These are phyloP conservation scores for Pythium volutum DNA, from an alignment of 352 stramenopile species.

Conservation along the genomic window DNA sequence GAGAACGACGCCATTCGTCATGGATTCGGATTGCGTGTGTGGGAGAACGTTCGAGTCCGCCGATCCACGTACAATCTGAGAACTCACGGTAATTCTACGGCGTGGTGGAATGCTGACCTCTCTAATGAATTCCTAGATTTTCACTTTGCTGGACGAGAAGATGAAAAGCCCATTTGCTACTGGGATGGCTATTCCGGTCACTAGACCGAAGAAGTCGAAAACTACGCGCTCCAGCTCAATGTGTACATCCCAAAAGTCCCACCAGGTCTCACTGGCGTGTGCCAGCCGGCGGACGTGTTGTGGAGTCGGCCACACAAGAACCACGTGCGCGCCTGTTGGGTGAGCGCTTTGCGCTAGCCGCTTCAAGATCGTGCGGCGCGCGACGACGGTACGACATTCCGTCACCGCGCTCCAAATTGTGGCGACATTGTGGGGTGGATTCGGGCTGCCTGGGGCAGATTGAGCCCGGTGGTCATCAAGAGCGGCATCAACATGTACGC, in stretches of 20 bases:
- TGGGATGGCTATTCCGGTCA: constrained; percentile 15
- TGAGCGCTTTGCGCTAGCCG: too few species aligned
- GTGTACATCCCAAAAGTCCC: constrained; percentile 4
- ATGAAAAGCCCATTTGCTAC: constrained; percentile 10
- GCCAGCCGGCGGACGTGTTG: constrained; percentile 10
- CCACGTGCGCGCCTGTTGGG: too few species aligned
- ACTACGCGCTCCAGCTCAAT: constrained; percentile 2
- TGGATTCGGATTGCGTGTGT: constrained; percentile 27
- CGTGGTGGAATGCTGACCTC: constrained; percentile 32
- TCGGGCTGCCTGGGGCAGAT: too few species aligned
- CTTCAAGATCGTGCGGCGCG: too few species aligned
- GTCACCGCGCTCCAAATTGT: too few species aligned
- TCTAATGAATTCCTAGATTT: constrained; percentile 24
- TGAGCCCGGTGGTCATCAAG: too few species aligned
- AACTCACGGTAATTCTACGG: constrained; percentile 30
- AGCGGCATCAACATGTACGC: too few species aligned
- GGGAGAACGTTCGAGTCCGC: constrained; percentile 22
- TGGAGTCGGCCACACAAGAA: too few species aligned
- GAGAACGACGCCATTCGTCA: not conserved
- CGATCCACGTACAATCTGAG: not conserved
- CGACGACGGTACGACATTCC: too few species aligned
- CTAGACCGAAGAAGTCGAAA: constrained; percentile 2
- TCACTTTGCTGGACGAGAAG: constrained; percentile 17
- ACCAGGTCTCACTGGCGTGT: constrained; percentile 7
- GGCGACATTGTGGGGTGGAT: too few species aligned